Evolutionary conservation across 495 filamentous ascomycete species (phyloP), one percentile per base, ranked within the genome.

Genomic region (Podospora anserina): DNA sequence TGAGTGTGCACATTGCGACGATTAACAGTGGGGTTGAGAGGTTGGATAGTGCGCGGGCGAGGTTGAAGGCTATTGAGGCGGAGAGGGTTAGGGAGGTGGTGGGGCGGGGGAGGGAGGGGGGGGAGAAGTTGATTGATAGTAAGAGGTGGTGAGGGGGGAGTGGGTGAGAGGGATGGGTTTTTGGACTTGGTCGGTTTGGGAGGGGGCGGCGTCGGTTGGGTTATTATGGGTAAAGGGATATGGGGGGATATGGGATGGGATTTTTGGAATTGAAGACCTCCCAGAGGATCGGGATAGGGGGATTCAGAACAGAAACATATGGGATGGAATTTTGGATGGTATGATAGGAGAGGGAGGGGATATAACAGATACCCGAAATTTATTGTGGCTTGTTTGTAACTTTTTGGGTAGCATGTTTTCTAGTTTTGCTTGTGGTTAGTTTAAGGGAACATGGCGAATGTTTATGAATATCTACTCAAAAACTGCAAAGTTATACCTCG

Each of bases 1-100:
- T 93, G 6, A 82, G 81, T 53, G 85, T 90, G 68, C 89, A 92
- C 74, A 85, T 92, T 61, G 88, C 91, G 69, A 88, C 84, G 69
- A 90, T 93, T 58, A 82, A 89, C 64, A 77, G 82, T 19, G 89
- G 88, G 0, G 83, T 91, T 3, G 87, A 92, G 71, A 82, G 90
- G 69, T 72, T 93, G 56, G 87, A 90, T 69, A 68, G 73, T 56
- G 85, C 84, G 65, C 80, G 89, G 64, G 79, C 79, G 32, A 82
- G 84, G 65, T 84, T 85, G 9, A 80, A 84, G 63, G 83, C 79
- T n/a, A 66, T 85, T 20, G 88, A 90, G 82, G 79, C 85, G 63
- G 86, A 90, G 65, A 76, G 82, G 63, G 76, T 88, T 34, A 74
- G 78, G 67, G 81, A 81, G 70, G 83, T 83, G 34, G 69, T 89